Conservation (phyloP, 768 basidiomycete genomes). For the Lentinula sp. region DNA sequence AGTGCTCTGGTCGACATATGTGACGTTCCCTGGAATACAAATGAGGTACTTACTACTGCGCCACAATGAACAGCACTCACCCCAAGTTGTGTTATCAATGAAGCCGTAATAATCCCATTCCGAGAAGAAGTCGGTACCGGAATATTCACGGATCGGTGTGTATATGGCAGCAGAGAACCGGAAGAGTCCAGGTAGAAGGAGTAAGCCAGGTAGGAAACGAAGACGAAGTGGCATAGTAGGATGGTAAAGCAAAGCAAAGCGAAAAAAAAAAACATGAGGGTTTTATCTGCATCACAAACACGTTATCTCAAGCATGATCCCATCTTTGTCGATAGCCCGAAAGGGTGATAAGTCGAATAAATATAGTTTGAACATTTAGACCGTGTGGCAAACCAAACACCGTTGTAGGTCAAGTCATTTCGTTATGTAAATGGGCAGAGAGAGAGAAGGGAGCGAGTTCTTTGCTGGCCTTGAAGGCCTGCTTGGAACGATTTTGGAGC, state of each 20-base stretch:
- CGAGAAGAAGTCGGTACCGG: conserved; percentile 42
- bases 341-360: no score
- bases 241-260: background rate
- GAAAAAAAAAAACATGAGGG: background rate
- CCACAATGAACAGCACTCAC: conserved; percentile 8
- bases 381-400: no score
- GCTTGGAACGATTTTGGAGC: no score
- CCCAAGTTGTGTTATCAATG: conserved; percentile 38
- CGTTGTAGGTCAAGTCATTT: no score
- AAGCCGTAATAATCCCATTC: conserved; percentile 44
- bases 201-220: background rate
- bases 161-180: conserved; percentile 12
- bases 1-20: conserved; percentile 6
- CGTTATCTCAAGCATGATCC: no score
- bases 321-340: no score
- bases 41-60: background rate
- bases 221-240: background rate
- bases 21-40: conserved; percentile 22
- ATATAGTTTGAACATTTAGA: no score
- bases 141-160: conserved; percentile 30
- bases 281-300: no score
- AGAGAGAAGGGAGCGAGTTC: no score
- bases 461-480: no score
- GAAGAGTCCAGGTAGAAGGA: background rate
- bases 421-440: no score